Base-by-base conservation (phyloP, 139 green algal species). In the Chlorella vulgaris region DNA sequence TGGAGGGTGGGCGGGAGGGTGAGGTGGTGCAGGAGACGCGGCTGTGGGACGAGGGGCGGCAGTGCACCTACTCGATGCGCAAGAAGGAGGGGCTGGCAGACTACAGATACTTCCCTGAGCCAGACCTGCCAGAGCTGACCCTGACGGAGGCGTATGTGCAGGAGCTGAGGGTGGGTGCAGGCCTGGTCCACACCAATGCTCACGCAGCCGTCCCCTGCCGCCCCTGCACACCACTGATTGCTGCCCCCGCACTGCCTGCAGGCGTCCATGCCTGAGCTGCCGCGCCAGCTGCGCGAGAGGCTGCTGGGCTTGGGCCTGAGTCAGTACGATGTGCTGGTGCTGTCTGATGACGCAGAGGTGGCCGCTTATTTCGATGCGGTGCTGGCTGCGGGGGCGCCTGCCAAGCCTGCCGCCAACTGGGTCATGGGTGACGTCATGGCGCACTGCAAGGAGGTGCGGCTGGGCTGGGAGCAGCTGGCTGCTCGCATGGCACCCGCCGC, bases 81-180 rank as follows among this genome's bases (percentile, higher is more conserved):
- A 92, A 85, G 66, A 99, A 99, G 85, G 96, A 99, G 86, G 96
- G 96, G 3, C 88, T 98, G 63, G 96, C 96, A 7, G 96, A 99
- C 84, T 99, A 99, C 91, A 86, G 96, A 39, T 99, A 99, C 89
- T 99, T 99, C 85, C 95, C 96, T 7, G 96, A 99, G 90, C 96
- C 96, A 1, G 96, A 99, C 83, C 88, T 99, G 50, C 94, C 90
- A 10, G 89, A 92, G 18, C 69, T 99, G 53, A 35, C 80, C 15
- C 51, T 98, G 1, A 88, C 65, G 1, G 74, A 91, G 7, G 77
- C 91, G 33, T 81, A 86, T 43, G 75, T 96, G 35, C 53, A 84
- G 6, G 71, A 82, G 18, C 24, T 92, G 21, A 70, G 84, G 88
- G 88, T 90, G n/a, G n/a, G 71, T 33, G 66, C 3, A 26, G 21